A percentile compares a stretch with the other conserved stretches of the same genome.
phyloP scores from a whole-genome alignment of 2,329 filamentous ascomycete genomes.

The Clarireedia homoeocarpa region DNA sequence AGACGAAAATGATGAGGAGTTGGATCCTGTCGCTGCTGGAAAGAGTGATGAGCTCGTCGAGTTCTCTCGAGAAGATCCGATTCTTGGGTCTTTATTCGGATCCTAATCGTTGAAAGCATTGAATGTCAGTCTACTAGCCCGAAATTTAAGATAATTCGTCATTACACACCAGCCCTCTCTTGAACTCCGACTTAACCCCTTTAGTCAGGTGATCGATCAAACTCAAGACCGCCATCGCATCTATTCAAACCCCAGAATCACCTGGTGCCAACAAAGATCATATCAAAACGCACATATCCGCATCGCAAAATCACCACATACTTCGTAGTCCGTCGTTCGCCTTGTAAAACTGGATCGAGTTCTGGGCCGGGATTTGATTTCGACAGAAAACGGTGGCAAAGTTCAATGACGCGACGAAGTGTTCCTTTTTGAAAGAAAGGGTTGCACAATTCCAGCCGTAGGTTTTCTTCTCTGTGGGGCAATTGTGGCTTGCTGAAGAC shows the following conservation, averaged over 20 bases:
- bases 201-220: neutral
- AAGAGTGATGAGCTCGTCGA: conserved; percentile 26
- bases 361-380: neutral
- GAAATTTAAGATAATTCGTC: neutral
- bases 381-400: neutral
- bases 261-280: neutral
- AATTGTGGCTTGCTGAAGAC: conserved; percentile 6
- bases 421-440: neutral
- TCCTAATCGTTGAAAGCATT: conserved; percentile 9
- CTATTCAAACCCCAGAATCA: too few species aligned
- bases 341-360: neutral
- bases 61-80: conserved; percentile 38
- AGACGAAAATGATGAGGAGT: conserved; percentile 35
- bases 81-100: conserved; percentile 31
- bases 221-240: neutral
- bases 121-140: neutral
- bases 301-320: neutral
- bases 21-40: conserved; percentile 30
- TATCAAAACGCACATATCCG: neutral
- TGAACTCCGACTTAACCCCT: conserved; percentile 5
- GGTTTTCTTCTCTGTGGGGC: neutral
- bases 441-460: conserved; percentile 5
- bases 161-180: neutral
- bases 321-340: neutral
- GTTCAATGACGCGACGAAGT: neutral